Percentiles rank a stretch among this genome's conserved stretches.
Conservation (phyloP, 768 basidiomycete species). For the Mycena metata region DNA sequence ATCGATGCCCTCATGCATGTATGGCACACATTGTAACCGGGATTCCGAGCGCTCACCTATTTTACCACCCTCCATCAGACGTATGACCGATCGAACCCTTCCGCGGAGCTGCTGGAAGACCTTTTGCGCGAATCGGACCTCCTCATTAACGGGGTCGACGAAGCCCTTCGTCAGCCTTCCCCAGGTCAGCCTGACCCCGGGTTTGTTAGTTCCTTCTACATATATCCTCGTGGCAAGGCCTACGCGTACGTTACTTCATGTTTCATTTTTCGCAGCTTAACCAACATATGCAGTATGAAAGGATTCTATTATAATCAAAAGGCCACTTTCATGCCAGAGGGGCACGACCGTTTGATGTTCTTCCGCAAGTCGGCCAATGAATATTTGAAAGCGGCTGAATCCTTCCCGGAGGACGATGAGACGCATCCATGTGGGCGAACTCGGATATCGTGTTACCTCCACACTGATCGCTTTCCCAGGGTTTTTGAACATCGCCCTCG, state of each 20-base stretch:
- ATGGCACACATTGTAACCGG: not conserved
- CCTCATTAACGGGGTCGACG: slow-evolving; percentile 31
- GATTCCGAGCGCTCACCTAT: too few species aligned
- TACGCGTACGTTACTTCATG: slow-evolving; percentile 31
- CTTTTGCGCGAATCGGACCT: slow-evolving; percentile 32
- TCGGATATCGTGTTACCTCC: too few species aligned
- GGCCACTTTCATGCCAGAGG: too few species aligned
- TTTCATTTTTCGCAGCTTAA: not conserved
- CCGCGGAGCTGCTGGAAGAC: slow-evolving; percentile 9
- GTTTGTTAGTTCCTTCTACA: slow-evolving; percentile 27
- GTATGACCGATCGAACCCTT: not conserved
- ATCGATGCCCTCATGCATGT: slow-evolving; percentile 40
- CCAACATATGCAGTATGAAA: slow-evolving; percentile 19
- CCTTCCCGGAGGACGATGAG: slow-evolving; percentile 41
- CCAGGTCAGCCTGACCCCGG: slow-evolving; percentile 25
- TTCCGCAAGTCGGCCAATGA: slow-evolving; percentile 27
- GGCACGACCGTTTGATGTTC: not conserved
- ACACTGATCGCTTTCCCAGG: too few species aligned
- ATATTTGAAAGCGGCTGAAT: slow-evolving; percentile 35
- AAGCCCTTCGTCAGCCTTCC: slow-evolving; percentile 17
- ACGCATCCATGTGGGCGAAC: too few species aligned
- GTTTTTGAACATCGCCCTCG: slow-evolving; percentile 20
- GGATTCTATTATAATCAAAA: slow-evolving; percentile 31
- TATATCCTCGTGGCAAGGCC: slow-evolving; percentile 37
- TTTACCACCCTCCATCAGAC: slow-evolving; percentile 10